phyloP scores from a whole-genome alignment of 768 basidiomycete species.

The Podaxis sp. region DNA sequence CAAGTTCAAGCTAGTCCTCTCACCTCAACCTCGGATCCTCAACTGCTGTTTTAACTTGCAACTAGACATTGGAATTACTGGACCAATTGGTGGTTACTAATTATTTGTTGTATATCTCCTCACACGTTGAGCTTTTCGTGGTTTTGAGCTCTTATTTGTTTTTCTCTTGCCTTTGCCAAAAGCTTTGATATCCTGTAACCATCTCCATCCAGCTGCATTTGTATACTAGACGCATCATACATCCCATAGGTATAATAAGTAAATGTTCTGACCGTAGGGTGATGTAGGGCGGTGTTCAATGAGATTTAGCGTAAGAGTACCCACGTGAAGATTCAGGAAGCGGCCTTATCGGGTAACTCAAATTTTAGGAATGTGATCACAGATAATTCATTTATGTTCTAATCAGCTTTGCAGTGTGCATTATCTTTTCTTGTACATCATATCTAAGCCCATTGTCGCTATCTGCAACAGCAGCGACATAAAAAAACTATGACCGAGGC shows the following conservation, averaged over 20 bases:
- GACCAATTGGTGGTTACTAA: constrained; percentile 9
- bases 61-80: constrained; percentile 14
- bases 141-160: constrained; percentile 14
- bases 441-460: no score
- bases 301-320: neutral
- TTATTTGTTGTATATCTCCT: constrained; percentile 15
- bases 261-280: neutral
- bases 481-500: constrained; percentile 35
- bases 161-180: constrained; percentile 18
- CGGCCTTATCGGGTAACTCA: constrained; percentile 8
- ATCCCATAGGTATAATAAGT: constrained; percentile 20
- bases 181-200: constrained; percentile 27
- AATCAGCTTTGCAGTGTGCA: neutral
- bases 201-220: constrained; percentile 29
- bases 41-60: neutral
- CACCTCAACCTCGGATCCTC: neutral
- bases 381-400: constrained; percentile 2
- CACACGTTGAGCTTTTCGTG: neutral
- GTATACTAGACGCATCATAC: constrained; percentile 32
- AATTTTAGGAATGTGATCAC: constrained; percentile 13
- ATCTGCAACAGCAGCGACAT: neutral
- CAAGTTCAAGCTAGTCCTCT: constrained; percentile 19
- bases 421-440: neutral
- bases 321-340: neutral
- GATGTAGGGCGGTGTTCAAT: neutral